A percentile compares a stretch with the other conserved stretches of the same genome.
These are phyloP conservation scores for Imleria badia DNA, from an alignment of 768 basidiomycete genomes.

Conservation along the genomic window DNA sequence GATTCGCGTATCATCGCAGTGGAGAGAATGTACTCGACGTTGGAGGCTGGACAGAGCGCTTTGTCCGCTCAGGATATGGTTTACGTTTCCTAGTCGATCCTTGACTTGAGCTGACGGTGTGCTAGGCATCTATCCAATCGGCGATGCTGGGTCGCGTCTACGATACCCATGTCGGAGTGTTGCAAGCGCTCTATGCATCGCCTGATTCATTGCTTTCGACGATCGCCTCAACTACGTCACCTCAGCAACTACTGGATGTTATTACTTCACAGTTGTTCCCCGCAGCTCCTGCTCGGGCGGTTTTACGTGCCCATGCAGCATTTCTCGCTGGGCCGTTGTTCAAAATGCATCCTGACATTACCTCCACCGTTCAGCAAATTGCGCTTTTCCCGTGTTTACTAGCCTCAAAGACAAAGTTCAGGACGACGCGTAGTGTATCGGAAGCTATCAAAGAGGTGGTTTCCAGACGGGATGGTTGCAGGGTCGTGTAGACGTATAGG, in stretches of 20 bases:
- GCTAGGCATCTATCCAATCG: constrained; percentile 55
- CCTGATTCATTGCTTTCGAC: constrained; percentile 46
- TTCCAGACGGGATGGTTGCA: constrained; percentile 43
- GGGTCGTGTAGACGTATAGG: constrained; percentile 54
- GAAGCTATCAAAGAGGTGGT: constrained; percentile 50
- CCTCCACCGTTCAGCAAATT: constrained; percentile 42
- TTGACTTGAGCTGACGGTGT: constrained; percentile 3
- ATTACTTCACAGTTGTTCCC: constrained; percentile 27
- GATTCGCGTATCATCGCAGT: constrained; percentile 61
- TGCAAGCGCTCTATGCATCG: constrained; percentile 65
- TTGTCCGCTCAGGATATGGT: constrained; percentile 40
- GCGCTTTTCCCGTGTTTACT: constrained; percentile 74
- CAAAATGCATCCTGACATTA: constrained; percentile 25
- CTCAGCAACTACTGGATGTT: constrained; percentile 24
- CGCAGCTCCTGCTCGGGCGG: constrained; percentile 47
- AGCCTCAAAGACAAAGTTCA: constrained; percentile 69
- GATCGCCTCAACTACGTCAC: constrained; percentile 10
- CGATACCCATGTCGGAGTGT: constrained; percentile 59
- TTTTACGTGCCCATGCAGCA: constrained; percentile 54
- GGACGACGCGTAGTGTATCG: constrained; percentile 70
- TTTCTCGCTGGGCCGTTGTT: constrained; percentile 55
- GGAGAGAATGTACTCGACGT: constrained; percentile 48
- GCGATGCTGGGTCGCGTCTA: constrained; percentile 68
- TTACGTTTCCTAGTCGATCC: not conserved
- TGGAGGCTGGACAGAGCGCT: constrained; percentile 20